Evolutionary conservation across 768 basidiomycete genomes (phyloP).

Genomic region (Auricularia sp.): DNA sequence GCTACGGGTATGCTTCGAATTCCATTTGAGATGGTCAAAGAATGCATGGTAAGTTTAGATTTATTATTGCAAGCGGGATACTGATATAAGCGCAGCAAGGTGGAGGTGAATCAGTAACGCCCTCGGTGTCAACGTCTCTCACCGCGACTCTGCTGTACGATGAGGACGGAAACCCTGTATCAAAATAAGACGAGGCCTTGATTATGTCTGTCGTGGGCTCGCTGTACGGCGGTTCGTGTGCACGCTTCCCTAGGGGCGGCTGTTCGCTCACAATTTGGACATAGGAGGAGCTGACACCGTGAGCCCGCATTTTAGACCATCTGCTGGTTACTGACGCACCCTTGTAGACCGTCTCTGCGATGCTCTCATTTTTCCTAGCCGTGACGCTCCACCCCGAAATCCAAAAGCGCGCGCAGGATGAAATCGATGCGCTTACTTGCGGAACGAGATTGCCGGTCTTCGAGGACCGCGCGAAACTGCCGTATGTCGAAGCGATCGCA

Average conservation of each 20-base stretch:
- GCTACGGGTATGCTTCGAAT: neutral
- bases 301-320: neutral
- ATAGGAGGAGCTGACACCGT: neutral
- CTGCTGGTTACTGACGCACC: neutral
- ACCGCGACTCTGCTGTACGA: neutral
- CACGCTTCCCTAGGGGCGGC: neutral
- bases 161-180: neutral
- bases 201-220: neutral
- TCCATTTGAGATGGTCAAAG: conserved; percentile 8
- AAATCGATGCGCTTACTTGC: conserved; percentile 28
- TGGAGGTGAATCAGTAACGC: neutral
- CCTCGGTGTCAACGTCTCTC: neutral
- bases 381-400: conserved; percentile 18
- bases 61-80: neutral
- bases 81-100: neutral
- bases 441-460: conserved; percentile 23
- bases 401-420: conserved; percentile 22
- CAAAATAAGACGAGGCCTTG: neutral
- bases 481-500: conserved; percentile 28
- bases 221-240: neutral
- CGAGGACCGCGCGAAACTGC: conserved; percentile 24
- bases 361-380: conserved; percentile 9
- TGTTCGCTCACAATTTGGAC: neutral
- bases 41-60: conserved; percentile 6
- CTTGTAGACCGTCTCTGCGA: conserved; percentile 8